Base-by-base conservation (phyloP, 2,329 filamentous ascomycete species). In the Fusarium sp. region DNA sequence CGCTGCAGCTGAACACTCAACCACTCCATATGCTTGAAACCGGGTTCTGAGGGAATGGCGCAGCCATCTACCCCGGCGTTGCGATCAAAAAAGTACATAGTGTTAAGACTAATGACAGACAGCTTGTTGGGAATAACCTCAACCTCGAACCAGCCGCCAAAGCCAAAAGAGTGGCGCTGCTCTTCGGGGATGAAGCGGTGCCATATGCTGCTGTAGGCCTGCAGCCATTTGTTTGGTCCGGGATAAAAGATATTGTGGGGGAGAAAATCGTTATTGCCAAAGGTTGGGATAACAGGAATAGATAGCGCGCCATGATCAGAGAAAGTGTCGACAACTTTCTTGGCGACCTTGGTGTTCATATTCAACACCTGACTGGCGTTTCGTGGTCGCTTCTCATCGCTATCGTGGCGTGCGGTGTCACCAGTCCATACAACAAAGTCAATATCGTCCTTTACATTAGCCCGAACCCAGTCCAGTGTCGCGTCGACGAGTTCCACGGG, bases 181-280 rank as follows among this genome's bases (percentile, higher is more conserved):
- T 90, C 92, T 81, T 98, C 93, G 1, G 96, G 96, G 64, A 99
- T 97, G 77, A 98, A 97, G 40, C 86, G 86, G 49, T 83, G 82
- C 96, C 96, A 99, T 23, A 98, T 88, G 23, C 91, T 85, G 27
- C 89, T 83, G 74, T 96, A 98, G 48, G 86, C 86, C 62, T 87
- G 87, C 1, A 97, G 92, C 90, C 95, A 97, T 68, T 87, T 87
- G 75, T 98, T 98, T 18, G 96, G 96, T 0, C 95, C 96, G 2
- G 88, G 85, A 43, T 89, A 84, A 78, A 99, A 90, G 76, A 98
- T 97, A 76, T 99, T 99, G 82, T 99, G 96, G 2, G 96, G 96
- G 64, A 98, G 88, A 62, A 99, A 94, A 76, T 99, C 96, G 80
- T 99, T 99, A 82, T 99, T 99, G 65, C 96, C 96, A 72, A 98